phyloP scores from a whole-genome alignment of 2,329 filamentous ascomycete genomes.

The Sarocladiaceae sp. region DNA sequence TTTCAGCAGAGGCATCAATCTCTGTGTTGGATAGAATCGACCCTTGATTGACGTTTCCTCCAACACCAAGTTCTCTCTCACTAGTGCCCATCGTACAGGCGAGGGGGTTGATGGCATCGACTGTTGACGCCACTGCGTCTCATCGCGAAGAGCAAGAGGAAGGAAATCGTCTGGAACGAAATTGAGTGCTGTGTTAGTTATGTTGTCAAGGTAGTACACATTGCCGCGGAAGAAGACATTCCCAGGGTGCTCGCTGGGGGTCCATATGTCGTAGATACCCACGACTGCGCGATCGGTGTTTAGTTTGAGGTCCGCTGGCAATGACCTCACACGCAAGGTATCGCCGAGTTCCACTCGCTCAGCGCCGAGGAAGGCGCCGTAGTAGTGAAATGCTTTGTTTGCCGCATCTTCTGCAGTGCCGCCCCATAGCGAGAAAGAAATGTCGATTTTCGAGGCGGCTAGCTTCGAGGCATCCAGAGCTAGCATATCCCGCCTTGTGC shows the following conservation, averaged over 20 bases:
- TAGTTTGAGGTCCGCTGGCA: conserved; percentile 29
- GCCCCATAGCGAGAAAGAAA: conserved; percentile 43
- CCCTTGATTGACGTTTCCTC: conserved; percentile 44
- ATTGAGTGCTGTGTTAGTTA: conserved; percentile 18
- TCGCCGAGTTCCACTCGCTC: conserved; percentile 43
- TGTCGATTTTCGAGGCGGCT: conserved; percentile 41
- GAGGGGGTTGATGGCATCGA: conserved; percentile 19
- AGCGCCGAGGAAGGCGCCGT: conserved; percentile 44
- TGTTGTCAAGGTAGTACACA: conserved; percentile 29
- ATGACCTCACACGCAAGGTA: conserved; percentile 39
- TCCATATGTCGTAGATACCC: conserved; percentile 34
- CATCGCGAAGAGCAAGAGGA: conserved; percentile 34
- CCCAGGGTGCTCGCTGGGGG: conserved; percentile 27
- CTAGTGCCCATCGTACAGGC: conserved; percentile 31
- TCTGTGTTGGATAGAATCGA: conserved; percentile 52
- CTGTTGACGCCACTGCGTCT: conserved; percentile 32
- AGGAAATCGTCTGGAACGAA: conserved; percentile 30
- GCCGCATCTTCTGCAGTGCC: conserved; percentile 23
- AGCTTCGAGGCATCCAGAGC: conserved; percentile 46
- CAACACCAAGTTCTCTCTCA: conserved; percentile 39
- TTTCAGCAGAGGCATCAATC: conserved; percentile 45
- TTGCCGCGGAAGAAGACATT: conserved; percentile 34
- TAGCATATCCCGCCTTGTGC: conserved; percentile 33
- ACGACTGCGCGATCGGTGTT: conserved; percentile 26
- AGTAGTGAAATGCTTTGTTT: conserved; percentile 30